phyloP scores from a whole-genome alignment of 2,329 filamentous ascomycete genomes.

The Fusarium kyushuense region DNA sequence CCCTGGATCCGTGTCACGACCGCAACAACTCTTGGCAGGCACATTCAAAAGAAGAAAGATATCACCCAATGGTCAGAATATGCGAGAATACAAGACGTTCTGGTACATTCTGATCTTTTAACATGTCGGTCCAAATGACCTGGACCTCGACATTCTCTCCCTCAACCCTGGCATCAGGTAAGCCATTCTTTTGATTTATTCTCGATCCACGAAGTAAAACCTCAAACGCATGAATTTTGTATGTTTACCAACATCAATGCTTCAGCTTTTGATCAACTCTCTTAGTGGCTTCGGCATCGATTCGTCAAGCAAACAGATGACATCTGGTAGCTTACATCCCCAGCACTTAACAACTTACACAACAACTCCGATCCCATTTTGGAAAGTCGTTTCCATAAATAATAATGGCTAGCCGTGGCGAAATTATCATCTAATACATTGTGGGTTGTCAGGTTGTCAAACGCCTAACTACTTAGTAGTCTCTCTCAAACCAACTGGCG shows the following conservation, averaged over 20 bases:
- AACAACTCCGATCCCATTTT: background rate
- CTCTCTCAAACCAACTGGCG: background rate
- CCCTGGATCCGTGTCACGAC: background rate
- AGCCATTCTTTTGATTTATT: background rate
- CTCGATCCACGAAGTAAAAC: background rate
- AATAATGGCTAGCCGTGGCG: background rate
- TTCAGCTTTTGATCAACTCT: background rate
- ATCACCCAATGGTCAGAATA: background rate
- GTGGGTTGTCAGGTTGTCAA: background rate
- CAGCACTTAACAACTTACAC: background rate
- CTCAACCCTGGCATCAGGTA: background rate
- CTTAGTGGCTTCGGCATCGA: no score
- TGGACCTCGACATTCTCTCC: background rate
- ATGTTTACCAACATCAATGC: background rate
- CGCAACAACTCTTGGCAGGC: background rate
- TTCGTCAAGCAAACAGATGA: background rate
- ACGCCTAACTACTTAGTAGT: background rate
- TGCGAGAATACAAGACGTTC: conserved; percentile 2
- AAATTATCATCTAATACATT: background rate
- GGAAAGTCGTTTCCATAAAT: background rate
- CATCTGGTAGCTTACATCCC: background rate
- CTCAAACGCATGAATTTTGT: no score
- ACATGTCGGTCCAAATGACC: background rate
- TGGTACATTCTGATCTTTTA: background rate
- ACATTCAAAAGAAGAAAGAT: background rate